Percentiles rank a stretch among this genome's conserved stretches.
These are phyloP conservation scores for Aspergillus tanneri DNA, from an alignment of 2,329 filamentous ascomycete species.

Conservation along the genomic window DNA sequence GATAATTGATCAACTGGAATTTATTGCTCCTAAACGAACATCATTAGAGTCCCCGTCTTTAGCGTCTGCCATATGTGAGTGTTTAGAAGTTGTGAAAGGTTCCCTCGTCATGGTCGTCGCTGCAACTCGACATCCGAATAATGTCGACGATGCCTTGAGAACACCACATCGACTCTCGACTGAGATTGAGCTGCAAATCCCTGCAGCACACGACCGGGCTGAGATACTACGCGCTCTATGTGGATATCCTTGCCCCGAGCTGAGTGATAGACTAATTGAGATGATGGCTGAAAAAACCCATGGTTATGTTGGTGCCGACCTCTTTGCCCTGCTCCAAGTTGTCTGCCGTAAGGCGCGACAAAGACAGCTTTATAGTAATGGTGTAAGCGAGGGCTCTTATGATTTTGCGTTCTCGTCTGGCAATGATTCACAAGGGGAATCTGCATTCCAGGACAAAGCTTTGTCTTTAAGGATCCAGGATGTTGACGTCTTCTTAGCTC, in stretches of 20 bases:
- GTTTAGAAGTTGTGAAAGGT: constrained; percentile 40
- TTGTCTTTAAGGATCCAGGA: constrained; percentile 34
- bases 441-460: constrained; percentile 16
- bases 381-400: neutral
- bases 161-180: constrained; percentile 63
- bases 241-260: constrained; percentile 46
- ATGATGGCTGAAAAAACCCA: constrained; percentile 73
- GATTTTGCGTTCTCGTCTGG: neutral
- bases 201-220: constrained; percentile 66
- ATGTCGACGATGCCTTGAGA: constrained; percentile 69
- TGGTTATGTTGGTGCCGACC: constrained; percentile 79
- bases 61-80: constrained; percentile 41
- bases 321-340: constrained; percentile 62
- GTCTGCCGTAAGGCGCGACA: constrained; percentile 47
- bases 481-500: constrained; percentile 50
- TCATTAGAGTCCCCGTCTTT: constrained; percentile 43
- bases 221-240: constrained; percentile 69
- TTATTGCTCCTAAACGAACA: constrained; percentile 62
- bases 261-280: constrained; percentile 55
- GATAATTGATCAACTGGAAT: constrained; percentile 74
- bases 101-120: constrained; percentile 70
- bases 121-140: constrained; percentile 69
- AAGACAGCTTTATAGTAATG: constrained; percentile 26
- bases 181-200: constrained; percentile 74
- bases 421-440: constrained; percentile 1